Conservation (phyloP, 2,329 filamentous ascomycete species). For the Tolypocladium pustulatum region DNA sequence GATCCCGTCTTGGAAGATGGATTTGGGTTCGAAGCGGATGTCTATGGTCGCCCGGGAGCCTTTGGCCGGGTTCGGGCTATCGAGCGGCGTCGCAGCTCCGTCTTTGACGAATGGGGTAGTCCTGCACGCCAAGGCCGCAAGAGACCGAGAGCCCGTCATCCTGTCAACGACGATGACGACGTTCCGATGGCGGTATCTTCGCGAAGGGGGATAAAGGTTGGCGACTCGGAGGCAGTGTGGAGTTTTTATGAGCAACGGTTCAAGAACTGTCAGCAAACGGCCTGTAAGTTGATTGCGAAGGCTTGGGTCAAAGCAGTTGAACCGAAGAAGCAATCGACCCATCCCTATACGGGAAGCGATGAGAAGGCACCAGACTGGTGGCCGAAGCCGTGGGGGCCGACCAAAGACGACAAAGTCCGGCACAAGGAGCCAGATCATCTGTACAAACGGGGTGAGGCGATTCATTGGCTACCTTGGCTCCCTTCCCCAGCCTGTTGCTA, state of each 20-base stretch:
- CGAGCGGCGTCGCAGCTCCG: conserved; percentile 21
- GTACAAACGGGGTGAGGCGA: conserved; percentile 48
- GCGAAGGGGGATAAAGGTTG: conserved; percentile 38
- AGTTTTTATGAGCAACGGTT: conserved; percentile 52
- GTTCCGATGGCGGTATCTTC: conserved; percentile 26
- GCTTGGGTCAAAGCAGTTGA: conserved; percentile 67
- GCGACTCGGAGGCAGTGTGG: conserved; percentile 42
- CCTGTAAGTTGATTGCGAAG: conserved; percentile 64
- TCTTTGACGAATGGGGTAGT: conserved; percentile 21
- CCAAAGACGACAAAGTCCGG: conserved; percentile 43
- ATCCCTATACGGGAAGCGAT: conserved; percentile 59
- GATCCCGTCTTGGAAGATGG: conserved; percentile 22
- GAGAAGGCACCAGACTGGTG: conserved; percentile 57
- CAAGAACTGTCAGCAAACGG: conserved; percentile 57
- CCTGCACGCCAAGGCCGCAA: conserved; percentile 18
- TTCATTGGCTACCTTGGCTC: background rate
- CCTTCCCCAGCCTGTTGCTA: background rate
- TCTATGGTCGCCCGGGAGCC: conserved; percentile 13
- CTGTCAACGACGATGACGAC: conserved; percentile 29
- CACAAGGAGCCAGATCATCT: conserved; percentile 69
- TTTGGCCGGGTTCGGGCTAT: conserved; percentile 14
- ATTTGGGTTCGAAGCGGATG: conserved; percentile 14
- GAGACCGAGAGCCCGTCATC: conserved; percentile 23
- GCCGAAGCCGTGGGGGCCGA: conserved; percentile 44
- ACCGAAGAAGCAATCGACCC: conserved; percentile 66